phyloP scores from a whole-genome alignment of 441 rosid genomes.

The Melastoma candidum region DNA sequence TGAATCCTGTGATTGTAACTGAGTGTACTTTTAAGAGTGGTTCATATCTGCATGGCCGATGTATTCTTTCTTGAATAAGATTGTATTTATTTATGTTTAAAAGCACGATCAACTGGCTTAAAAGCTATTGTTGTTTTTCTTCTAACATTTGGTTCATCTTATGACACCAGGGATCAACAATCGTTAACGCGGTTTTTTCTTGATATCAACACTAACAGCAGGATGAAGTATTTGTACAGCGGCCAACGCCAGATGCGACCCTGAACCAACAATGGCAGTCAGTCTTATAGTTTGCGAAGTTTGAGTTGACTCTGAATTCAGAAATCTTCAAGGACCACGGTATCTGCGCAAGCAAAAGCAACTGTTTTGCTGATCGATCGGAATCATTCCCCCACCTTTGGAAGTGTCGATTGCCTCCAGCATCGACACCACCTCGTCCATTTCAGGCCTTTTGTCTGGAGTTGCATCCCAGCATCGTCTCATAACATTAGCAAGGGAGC shows the following conservation, averaged over 20 bases:
- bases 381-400: constrained; percentile 99
- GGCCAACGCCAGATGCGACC: no score
- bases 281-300: no score
- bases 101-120: no score
- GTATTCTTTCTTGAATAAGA: constrained; percentile 14
- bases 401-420: constrained; percentile 83
- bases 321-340: constrained; percentile 57
- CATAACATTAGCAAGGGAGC: constrained; percentile 81
- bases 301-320: no score
- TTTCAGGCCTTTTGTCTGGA: constrained; percentile 90
- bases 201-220: no score
- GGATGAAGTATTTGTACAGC: no score
- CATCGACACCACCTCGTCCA: constrained; percentile 90
- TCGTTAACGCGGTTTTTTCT: no score
- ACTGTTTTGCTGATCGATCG: constrained; percentile 64
- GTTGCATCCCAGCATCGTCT: constrained; percentile 96
- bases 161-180: no score
- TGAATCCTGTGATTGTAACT: background rate
- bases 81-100: no score
- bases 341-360: constrained; percentile 75
- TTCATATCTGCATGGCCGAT: constrained; percentile 11
- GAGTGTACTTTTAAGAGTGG: background rate
- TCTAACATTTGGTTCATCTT: no score
- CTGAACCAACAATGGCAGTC: no score
- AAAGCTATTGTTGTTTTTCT: no score